Conservation (phyloP, 2,329 filamentous ascomycete genomes). For the Penicillium olsonii region DNA sequence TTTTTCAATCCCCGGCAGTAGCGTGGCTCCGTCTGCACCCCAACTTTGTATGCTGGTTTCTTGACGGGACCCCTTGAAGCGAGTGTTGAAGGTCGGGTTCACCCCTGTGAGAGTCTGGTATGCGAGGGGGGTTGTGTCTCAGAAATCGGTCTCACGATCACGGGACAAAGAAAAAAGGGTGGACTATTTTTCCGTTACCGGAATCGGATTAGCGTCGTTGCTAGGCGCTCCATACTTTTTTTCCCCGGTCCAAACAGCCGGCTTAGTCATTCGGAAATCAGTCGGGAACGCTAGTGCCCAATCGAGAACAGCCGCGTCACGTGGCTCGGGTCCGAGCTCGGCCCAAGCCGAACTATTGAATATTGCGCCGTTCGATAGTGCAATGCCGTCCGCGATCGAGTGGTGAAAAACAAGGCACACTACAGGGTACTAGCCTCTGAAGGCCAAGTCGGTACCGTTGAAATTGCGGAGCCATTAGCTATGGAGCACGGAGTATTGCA, state of each 20-base stretch:
- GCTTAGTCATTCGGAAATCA: constrained; percentile 6
- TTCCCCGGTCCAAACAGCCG: constrained; percentile 7
- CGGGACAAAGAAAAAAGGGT: constrained; percentile 25
- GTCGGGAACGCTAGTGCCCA: constrained; percentile 10
- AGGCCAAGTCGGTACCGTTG: background rate
- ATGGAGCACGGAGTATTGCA: too few species aligned
- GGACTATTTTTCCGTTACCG: constrained; percentile 19
- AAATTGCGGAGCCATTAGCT: constrained; percentile 7
- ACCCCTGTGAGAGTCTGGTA: constrained; percentile 9
- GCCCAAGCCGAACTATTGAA: constrained; percentile 11
- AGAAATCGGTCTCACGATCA: constrained; percentile 21
- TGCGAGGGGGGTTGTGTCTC: constrained; percentile 20
- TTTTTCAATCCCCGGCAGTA: constrained; percentile 2
- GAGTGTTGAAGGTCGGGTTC: background rate
- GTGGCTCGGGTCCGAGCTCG: constrained; percentile 13
- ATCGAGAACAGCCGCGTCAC: constrained; percentile 8
- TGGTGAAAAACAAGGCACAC: background rate
- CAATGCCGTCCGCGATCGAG: background rate
- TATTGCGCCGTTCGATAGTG: background rate
- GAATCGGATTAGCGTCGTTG: constrained; percentile 22
- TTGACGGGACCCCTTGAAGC: background rate
- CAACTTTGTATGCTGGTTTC: background rate
- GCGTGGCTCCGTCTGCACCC: constrained; percentile 6
- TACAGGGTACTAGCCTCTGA: background rate
- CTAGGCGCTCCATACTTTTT: background rate